Evolutionary conservation across 345 rosid genomes (phyloP).

Genomic region (Syzygium oleosum): DNA sequence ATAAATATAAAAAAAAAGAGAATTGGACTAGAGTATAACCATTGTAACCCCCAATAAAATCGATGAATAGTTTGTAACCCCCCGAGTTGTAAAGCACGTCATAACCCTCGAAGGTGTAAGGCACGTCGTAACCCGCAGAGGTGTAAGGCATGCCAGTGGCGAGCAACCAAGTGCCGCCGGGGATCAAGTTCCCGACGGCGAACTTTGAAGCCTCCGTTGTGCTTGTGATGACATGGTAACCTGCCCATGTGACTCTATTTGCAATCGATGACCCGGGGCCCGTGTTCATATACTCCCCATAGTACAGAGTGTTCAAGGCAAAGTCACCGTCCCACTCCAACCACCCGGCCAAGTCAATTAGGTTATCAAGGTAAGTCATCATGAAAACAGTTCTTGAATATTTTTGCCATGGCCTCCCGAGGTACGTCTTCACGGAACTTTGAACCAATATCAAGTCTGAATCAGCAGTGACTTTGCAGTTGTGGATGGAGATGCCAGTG

Average conservation of each 20-base stretch:
- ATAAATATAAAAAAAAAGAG: too few species aligned
- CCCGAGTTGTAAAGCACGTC: too few species aligned
- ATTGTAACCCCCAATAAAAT: too few species aligned
- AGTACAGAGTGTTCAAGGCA: constrained; percentile 35
- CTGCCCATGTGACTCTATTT: constrained; percentile 37
- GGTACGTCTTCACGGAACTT: constrained; percentile 36
- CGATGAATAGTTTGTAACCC: too few species aligned
- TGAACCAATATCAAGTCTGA: constrained; percentile 29
- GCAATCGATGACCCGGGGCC: constrained; percentile 41
- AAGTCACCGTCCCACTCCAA: constrained; percentile 39
- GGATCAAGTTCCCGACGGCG: constrained; percentile 33
- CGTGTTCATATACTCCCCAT: constrained; percentile 37
- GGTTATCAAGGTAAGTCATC: constrained; percentile 26
- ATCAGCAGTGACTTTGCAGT: constrained; percentile 38
- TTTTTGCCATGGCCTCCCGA: constrained; percentile 49
- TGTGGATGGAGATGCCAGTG: constrained; percentile 45
- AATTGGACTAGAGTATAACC: too few species aligned
- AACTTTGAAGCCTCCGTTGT: constrained; percentile 34
- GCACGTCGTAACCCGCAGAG: background rate
- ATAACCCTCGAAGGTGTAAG: too few species aligned
- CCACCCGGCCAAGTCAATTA: constrained; percentile 48
- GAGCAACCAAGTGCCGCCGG: constrained; percentile 38
- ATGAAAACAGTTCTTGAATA: constrained; percentile 41
- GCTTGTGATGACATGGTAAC: constrained; percentile 28
- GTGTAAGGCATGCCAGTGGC: constrained; percentile 32